A percentile compares a stretch with the other conserved stretches of the same genome.
These are phyloP conservation scores for Glycyrrhiza uralensis DNA, from an alignment of 306 rosid genomes.

Conservation along the genomic window DNA sequence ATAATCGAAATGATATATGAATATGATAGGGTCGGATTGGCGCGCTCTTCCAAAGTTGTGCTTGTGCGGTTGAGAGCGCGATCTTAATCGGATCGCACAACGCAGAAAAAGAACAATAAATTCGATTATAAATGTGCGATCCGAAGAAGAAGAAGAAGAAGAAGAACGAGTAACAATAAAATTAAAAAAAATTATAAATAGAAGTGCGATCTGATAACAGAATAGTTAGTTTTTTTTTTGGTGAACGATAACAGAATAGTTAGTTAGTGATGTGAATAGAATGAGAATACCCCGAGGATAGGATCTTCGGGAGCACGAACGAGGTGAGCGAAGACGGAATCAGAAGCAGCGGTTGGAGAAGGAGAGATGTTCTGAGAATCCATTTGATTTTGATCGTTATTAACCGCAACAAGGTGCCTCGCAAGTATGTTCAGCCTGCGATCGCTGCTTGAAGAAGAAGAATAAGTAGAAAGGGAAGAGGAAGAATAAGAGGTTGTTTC, in stretches of 20 bases:
- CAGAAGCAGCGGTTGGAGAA: conserved; percentile 53
- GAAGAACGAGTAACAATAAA: too few species aligned
- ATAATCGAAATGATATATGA: neutral
- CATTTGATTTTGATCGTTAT: conserved; percentile 38
- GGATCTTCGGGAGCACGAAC: conserved; percentile 96
- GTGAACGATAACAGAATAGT: too few species aligned
- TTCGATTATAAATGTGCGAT: too few species aligned
- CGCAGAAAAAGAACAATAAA: too few species aligned
- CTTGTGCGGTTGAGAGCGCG: neutral
- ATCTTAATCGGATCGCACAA: neutral
- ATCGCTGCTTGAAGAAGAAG: conserved; percentile 41
- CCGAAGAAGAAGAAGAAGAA: neutral
- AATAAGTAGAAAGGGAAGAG: neutral
- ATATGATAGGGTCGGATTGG: neutral
- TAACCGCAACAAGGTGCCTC: conserved; percentile 37
- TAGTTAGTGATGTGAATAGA: neutral
- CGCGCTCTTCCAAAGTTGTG: neutral
- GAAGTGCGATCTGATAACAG: neutral
- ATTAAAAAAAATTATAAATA: neutral
- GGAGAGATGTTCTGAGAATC: conserved; percentile 46
- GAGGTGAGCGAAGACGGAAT: conserved; percentile 79
- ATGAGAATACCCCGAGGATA: conserved; percentile 80
- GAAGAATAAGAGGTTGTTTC: neutral
- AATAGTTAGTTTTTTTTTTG: too few species aligned
- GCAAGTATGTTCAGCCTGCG: conserved; percentile 65